Base-by-base conservation (phyloP, 371 early-diverging fungal species). In the Mortierella polycephala region DNA sequence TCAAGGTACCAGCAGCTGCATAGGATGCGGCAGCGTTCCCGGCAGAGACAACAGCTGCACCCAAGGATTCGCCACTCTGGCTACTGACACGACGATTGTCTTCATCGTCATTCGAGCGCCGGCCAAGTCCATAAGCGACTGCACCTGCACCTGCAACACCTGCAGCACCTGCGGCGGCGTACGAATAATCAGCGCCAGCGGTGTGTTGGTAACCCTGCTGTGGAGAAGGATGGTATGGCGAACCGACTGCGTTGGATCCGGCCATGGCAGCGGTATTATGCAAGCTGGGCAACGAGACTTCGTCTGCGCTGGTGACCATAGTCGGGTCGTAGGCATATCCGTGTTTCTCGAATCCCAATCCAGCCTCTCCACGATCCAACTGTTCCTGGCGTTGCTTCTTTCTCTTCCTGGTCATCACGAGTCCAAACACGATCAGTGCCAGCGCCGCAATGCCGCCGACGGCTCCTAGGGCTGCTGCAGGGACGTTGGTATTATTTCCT, bases 371-470 rank as follows among this genome's bases (percentile, higher is more conserved):
- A 9, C 47, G 64, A 47, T 59, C 63, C 46, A 40, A 14, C 42
- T 72, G 65, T 12, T 68, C 79, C 30, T 62, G 53, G n/a, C 73
- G 69, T 11, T 54, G 46, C 1, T 69, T 39, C 13, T 59, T 72
- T n/a, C 69, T 62, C 30, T 46, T 68, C 1, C 79, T 51, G 30
- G 73, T 79, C 69, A 79, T 54, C 30, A 79, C 79, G 20, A 79
- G 44, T 8, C 79, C 79, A 79, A 79, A 79, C 52, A 79, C 79
- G 45, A 79, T 69, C 79, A 79, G 55, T 12, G 73, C 73, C 52
- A 79, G 13, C 5, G 79, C 79, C 7, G 79, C 79, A 1, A 69
- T 63, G 13, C 73, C 79, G 8, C 59, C 73, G 12, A 79, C 79
- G 39, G 73, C 64, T 1, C 58, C 73, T 51, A 79, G 52, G 0